A percentile compares a stretch with the other conserved stretches of the same genome.
These are phyloP conservation scores for Pseudonectria buxi DNA, from an alignment of 2,329 filamentous ascomycete genomes.

Conservation along the genomic window DNA sequence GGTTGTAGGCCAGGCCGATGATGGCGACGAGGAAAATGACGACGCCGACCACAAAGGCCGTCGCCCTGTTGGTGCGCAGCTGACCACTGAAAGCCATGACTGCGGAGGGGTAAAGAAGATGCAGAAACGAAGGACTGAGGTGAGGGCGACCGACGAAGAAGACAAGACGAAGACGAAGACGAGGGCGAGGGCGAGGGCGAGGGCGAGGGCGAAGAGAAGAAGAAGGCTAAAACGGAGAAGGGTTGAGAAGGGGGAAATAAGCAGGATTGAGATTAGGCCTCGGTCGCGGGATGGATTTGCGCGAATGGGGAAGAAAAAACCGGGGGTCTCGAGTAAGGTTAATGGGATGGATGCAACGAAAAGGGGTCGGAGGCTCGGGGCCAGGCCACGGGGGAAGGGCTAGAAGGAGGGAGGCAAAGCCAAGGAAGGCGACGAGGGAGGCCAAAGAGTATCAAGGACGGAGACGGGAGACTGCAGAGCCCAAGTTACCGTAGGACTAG, in stretches of 20 bases:
- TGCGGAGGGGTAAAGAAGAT: constrained; percentile 1
- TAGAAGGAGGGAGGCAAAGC: too few relatives aligned
- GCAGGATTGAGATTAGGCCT: too few relatives aligned
- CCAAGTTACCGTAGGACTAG: too few relatives aligned
- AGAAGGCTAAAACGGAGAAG: constrained; percentile 11
- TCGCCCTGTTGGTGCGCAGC: constrained; percentile 25
- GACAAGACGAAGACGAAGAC: constrained; percentile 10
- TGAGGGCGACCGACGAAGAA: constrained; percentile 14
- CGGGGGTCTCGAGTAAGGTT: constrained; percentile 9
- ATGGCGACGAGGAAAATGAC: constrained; percentile 28
- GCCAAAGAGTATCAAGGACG: too few relatives aligned
- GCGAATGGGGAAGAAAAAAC: constrained; percentile 6
- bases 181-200: constrained; percentile 10
- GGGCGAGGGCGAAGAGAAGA: constrained; percentile 6
- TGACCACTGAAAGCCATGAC: constrained; percentile 10
- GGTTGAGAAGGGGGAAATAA: constrained; percentile 11
- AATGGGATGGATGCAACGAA: constrained; percentile 2
- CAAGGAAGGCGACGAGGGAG: too few relatives aligned
- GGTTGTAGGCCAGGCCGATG: constrained; percentile 26
- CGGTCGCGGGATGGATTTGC: too few relatives aligned
- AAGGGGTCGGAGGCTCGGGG: constrained; percentile 3
- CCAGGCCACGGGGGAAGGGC: background rate
- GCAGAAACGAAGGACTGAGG: constrained; percentile 3
- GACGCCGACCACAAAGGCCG: constrained; percentile 22
- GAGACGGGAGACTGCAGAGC: too few relatives aligned